Percentiles rank a stretch among this genome's conserved stretches.
Evolutionary conservation across 495 filamentous ascomycete species (phyloP).

Genomic region (Aspergillus bridgeri): DNA sequence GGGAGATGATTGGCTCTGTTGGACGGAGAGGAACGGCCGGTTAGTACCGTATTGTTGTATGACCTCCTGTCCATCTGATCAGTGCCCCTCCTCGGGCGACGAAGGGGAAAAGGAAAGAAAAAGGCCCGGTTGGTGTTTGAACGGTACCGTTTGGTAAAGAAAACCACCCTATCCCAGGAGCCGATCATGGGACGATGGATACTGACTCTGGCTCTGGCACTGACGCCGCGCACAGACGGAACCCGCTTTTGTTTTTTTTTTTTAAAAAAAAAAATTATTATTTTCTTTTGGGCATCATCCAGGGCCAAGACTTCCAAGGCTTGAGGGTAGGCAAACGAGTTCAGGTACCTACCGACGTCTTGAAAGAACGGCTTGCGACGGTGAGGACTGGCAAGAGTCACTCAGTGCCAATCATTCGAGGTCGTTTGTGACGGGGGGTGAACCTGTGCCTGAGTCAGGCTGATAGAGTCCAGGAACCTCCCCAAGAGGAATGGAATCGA

Average conservation of each 20-base stretch:
- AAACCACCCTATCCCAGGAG: slow-evolving; percentile 12
- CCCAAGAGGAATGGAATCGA: neutral
- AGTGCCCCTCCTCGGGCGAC: slow-evolving; percentile 10
- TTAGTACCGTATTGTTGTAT: slow-evolving; percentile 18
- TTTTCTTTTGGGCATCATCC: slow-evolving; percentile 22
- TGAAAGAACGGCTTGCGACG: neutral
- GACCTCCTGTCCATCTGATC: slow-evolving; percentile 29
- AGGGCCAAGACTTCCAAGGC: slow-evolving; percentile 1
- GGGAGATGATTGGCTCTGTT: slow-evolving; percentile 22
- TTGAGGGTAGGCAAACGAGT: neutral
- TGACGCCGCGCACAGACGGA: slow-evolving; percentile 21
- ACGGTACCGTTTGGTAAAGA: slow-evolving; percentile 16
- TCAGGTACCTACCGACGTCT: slow-evolving; percentile 9
- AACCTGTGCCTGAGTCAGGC: slow-evolving; percentile 12
- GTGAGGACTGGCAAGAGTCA: neutral
- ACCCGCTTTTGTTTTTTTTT: slow-evolving; percentile 1
- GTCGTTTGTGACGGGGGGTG: slow-evolving; percentile 2
- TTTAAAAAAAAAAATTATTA: no score
- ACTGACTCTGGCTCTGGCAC: slow-evolving; percentile 10
- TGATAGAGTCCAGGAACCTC: slow-evolving; percentile 2
- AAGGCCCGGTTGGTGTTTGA: neutral
- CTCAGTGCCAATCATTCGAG: slow-evolving; percentile 10
- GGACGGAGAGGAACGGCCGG: slow-evolving; percentile 5
- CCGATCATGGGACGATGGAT: slow-evolving; percentile 23
- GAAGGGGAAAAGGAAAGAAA: neutral